phyloP scores from a whole-genome alignment of 805 yeast genomes.

The Kodamaea hsintzibuensis region DNA sequence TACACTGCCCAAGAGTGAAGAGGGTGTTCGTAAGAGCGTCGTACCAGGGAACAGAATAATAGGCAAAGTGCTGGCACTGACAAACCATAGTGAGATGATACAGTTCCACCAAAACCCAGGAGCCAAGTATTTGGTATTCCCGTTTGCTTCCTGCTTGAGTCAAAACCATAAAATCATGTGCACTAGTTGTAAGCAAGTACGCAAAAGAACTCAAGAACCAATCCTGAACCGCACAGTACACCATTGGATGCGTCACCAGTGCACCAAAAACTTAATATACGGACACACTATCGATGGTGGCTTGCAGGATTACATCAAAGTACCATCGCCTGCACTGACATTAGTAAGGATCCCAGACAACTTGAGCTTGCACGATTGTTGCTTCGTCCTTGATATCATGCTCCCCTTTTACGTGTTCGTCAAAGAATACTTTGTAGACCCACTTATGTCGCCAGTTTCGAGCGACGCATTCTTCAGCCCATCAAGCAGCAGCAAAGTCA shows the following conservation, averaged over 20 bases:
- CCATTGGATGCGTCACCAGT: constrained; percentile 17
- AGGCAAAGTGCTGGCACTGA: constrained; percentile 23
- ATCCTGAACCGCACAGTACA: constrained; percentile 12
- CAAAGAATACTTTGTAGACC: constrained; percentile 17
- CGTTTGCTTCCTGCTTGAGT: constrained; percentile 16
- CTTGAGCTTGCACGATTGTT: constrained; percentile 38
- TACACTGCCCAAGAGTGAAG: background rate
- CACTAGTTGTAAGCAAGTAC: background rate
- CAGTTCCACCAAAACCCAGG: constrained; percentile 3
- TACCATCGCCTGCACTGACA: constrained; percentile 24
- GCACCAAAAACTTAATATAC: constrained; percentile 25
- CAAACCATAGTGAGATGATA: constrained; percentile 6
- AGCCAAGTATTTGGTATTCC: constrained; percentile 32
- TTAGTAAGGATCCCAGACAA: constrained; percentile 30
- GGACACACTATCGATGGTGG: constrained; percentile 42
- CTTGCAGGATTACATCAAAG: constrained; percentile 35
- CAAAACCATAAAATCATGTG: background rate
- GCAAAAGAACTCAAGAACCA: background rate
- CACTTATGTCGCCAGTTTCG: constrained; percentile 1
- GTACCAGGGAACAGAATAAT: constrained; percentile 39
- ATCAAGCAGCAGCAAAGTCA: constrained; percentile 5
- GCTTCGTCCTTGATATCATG: constrained; percentile 33
- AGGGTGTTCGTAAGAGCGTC: constrained; percentile 1
- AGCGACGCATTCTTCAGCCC: background rate
- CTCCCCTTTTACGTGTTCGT: constrained; percentile 36